These are phyloP conservation scores for Lasiodiplodia citricola DNA, from an alignment of 2,329 filamentous ascomycete species.

Conservation along the genomic window DNA sequence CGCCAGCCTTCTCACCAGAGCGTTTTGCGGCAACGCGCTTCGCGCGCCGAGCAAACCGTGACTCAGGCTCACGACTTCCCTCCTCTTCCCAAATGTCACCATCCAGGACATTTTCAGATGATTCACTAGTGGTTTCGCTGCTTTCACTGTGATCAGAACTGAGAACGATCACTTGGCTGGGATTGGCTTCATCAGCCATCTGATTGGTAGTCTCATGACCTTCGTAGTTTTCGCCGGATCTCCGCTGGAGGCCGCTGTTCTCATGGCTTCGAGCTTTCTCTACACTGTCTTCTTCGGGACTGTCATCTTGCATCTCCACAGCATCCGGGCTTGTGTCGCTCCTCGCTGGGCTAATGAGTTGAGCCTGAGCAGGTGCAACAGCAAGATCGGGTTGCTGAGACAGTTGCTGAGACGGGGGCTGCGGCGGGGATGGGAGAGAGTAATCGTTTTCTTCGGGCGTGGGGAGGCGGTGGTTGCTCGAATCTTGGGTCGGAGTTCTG, in stretches of 20 bases:
- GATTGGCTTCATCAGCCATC: constrained; percentile 30
- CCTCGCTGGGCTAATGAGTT: constrained; percentile 38
- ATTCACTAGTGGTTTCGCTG: not conserved
- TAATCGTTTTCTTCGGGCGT: constrained; percentile 41
- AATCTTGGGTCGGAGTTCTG: constrained; percentile 32
- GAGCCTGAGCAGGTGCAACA: constrained; percentile 28
- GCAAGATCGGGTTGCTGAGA: constrained; percentile 11
- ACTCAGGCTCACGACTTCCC: constrained; percentile 39
- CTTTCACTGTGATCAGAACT: constrained; percentile 30
- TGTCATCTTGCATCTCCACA: constrained; percentile 42
- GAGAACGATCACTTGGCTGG: constrained; percentile 31
- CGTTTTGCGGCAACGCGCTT: constrained; percentile 1
- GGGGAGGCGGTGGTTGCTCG: constrained; percentile 28
- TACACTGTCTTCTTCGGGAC: constrained; percentile 20
- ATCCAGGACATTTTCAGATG: constrained; percentile 32
- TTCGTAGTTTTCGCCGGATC: constrained; percentile 3
- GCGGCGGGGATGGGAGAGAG: constrained; percentile 2
- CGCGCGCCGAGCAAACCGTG: constrained; percentile 6
- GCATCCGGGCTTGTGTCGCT: constrained; percentile 26
- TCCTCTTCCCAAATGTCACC: constrained; percentile 56
- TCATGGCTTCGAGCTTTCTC: not conserved
- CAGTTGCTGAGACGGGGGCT: constrained; percentile 37
- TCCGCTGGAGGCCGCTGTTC: not conserved
- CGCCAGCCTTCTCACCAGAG: not conserved
- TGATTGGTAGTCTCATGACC: constrained; percentile 22